A percentile compares a stretch with the other conserved stretches of the same genome.
Conservation (phyloP, 2,329 filamentous ascomycete species). For the Hypocrella siamensis region DNA sequence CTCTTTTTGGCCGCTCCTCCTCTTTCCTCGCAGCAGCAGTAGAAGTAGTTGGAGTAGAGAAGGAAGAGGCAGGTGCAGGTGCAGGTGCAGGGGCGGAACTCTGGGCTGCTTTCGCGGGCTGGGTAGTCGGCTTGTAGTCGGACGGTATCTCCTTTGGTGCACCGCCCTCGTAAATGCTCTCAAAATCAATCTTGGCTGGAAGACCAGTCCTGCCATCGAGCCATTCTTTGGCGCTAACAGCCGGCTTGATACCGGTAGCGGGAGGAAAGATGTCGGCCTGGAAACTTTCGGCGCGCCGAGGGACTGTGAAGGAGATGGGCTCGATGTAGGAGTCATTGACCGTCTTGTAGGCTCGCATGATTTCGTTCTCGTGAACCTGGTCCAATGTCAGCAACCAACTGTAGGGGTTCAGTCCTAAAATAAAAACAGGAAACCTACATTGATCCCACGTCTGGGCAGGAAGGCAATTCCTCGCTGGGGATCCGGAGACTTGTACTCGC, state of each 20-base stretch:
- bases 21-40: slow-evolving; percentile 25
- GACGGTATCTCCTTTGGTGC: slow-evolving; percentile 62
- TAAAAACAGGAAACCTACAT: slow-evolving; percentile 36
- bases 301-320: slow-evolving; percentile 94
- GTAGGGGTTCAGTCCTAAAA: too few species aligned
- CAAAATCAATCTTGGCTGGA: slow-evolving; percentile 85
- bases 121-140: slow-evolving; percentile 45
- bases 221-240: slow-evolving; percentile 71
- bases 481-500: slow-evolving; percentile 92
- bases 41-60: too few species aligned
- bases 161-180: slow-evolving; percentile 76
- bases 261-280: slow-evolving; percentile 96
- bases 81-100: slow-evolving; percentile 20
- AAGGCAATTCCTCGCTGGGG: slow-evolving; percentile 92
- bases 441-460: slow-evolving; percentile 85
- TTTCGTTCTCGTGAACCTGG: slow-evolving; percentile 83
- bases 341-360: slow-evolving; percentile 93
- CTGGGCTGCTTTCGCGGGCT: slow-evolving; percentile 13
- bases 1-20: slow-evolving; percentile 13
- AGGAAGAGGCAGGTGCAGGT: slow-evolving; percentile 9
- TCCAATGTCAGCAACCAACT: slow-evolving; percentile 7
- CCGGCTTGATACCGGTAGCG: slow-evolving; percentile 63
- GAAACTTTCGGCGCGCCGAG: slow-evolving; percentile 83
- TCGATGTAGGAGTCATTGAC: slow-evolving; percentile 91
- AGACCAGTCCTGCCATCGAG: slow-evolving; percentile 68